These are phyloP conservation scores for Stenogyne calaminthoides DNA, from an alignment of 305 asterid genomes.

Conservation along the genomic window DNA sequence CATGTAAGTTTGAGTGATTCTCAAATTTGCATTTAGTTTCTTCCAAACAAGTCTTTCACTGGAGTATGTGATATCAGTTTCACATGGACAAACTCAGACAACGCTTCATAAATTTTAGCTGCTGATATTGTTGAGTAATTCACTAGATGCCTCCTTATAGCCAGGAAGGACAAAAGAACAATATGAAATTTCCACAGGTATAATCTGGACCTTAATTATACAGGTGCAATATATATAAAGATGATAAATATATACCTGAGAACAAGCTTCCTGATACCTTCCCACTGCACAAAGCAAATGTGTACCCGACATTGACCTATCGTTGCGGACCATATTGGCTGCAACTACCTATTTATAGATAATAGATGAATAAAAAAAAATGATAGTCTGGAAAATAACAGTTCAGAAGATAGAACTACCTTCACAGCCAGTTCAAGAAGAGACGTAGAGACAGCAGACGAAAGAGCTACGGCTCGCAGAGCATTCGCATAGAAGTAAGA, in stretches of 20 bases:
- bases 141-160: neutral
- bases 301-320: conserved; percentile 89
- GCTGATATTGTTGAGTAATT: neutral
- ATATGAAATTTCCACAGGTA: too few species aligned
- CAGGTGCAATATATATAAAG: conserved; percentile 7
- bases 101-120: neutral
- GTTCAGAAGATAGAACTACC: conserved; percentile 49
- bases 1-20: conserved; percentile 28
- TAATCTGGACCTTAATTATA: neutral
- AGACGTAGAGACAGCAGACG: conserved; percentile 94
- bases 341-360: conserved; percentile 77
- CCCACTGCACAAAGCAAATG: conserved; percentile 99
- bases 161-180: neutral
- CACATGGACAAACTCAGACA: neutral
- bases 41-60: neutral
- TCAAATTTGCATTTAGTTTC: neutral
- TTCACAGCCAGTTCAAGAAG: conserved; percentile 97
- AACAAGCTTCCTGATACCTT: conserved; percentile 99
- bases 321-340: conserved; percentile 96
- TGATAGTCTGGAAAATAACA: conserved; percentile 15
- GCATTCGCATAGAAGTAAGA: conserved; percentile 93
- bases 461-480: conserved; percentile 95
- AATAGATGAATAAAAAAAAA: conserved; percentile 23
- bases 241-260: conserved; percentile 68
- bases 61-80: conserved; percentile 1